A percentile compares a stretch with the other conserved stretches of the same genome.
These are phyloP conservation scores for Cubamyces sp. DNA, from an alignment of 768 basidiomycete species.

Conservation along the genomic window DNA sequence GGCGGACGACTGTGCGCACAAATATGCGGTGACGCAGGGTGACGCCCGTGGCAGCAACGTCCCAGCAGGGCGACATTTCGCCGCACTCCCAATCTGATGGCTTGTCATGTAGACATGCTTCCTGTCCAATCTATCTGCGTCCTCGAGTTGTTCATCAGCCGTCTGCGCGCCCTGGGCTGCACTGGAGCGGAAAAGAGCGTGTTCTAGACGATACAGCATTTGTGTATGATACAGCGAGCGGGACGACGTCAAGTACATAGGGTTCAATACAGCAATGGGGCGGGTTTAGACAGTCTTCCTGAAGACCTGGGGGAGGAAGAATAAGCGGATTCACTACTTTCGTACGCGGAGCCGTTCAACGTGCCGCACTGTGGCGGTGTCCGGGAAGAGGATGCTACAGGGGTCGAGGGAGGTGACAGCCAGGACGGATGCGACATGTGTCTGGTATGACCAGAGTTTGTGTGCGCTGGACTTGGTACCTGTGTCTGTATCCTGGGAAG, in stretches of 20 bases:
- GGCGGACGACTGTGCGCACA: conserved; percentile 15
- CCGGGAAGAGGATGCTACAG: conserved; percentile 8
- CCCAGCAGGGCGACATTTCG: conserved; percentile 5
- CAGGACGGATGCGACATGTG: conserved; percentile 19
- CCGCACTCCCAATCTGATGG: background rate
- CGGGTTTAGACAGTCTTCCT: conserved; percentile 34
- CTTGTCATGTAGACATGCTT: conserved; percentile 3
- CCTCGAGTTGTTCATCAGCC: background rate
- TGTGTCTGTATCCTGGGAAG: background rate
- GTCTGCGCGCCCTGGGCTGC: background rate
- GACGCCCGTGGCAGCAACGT: background rate
- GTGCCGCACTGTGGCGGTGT: conserved; percentile 12
- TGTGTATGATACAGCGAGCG: background rate
- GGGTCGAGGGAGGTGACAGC: conserved; percentile 5
- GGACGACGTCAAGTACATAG: conserved; percentile 4
- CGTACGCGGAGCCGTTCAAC: background rate
- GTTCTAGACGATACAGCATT: conserved; percentile 13
- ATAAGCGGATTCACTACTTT: background rate
- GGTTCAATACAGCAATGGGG: conserved; percentile 26
- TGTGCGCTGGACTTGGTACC: background rate
- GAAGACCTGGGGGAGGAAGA: conserved; percentile 20
- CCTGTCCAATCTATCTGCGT: conserved; percentile 9
- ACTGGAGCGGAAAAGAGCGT: background rate
- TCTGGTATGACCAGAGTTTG: background rate
- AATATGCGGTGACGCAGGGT: conserved; percentile 13